phyloP scores from a whole-genome alignment of 2,329 filamentous ascomycete species.

The Colletotrichum sp. region DNA sequence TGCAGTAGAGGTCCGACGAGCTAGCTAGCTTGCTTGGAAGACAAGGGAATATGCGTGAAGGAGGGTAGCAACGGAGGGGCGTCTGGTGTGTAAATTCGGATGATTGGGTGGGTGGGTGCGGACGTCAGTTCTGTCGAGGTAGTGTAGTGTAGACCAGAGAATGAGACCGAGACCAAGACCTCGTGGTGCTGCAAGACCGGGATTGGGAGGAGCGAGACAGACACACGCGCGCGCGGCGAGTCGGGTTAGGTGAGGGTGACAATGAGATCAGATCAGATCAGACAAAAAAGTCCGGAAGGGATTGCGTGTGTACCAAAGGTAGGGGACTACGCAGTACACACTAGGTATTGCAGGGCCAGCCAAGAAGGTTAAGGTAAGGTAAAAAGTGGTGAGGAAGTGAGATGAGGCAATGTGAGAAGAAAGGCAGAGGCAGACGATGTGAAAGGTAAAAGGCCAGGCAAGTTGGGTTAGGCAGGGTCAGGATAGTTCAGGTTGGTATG shows the following conservation, averaged over 20 bases:
- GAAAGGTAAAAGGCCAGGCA: background rate
- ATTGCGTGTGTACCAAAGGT: background rate
- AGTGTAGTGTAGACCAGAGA: background rate
- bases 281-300: background rate
- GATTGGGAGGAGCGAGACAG: background rate
- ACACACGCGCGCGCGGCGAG: background rate
- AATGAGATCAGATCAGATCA: background rate
- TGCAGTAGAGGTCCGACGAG: conserved; percentile 7
- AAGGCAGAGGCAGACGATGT: background rate
- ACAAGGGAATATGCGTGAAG: conserved; percentile 4
- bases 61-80: conserved; percentile 13
- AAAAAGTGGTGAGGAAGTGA: background rate
- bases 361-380: background rate
- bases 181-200: background rate
- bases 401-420: background rate
- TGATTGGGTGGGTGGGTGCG: conserved; percentile 15
- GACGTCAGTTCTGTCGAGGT: background rate
- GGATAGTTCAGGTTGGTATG: background rate
- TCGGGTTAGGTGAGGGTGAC: background rate
- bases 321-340: background rate
- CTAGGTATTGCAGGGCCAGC: background rate
- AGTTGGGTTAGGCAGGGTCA: background rate
- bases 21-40: conserved; percentile 6
- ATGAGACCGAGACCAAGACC: conserved; percentile 1
- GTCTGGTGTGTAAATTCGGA: conserved; percentile 15